Conservation (phyloP, 345 rosid species). For the Aegle marmelos region DNA sequence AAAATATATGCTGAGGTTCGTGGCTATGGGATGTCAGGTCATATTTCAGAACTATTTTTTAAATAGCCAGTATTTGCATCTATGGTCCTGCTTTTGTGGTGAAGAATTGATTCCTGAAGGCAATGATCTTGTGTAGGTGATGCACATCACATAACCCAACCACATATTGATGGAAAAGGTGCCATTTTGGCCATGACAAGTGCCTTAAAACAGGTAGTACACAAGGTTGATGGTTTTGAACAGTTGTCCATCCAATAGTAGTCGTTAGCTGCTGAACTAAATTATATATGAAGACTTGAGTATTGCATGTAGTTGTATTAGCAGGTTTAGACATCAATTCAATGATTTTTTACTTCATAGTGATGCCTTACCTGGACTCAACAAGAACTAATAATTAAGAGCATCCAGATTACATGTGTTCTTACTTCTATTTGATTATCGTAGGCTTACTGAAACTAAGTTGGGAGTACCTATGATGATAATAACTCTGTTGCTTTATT, state of each 20-base stretch:
- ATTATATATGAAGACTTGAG: background rate
- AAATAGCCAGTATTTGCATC: background rate
- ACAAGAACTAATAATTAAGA: background rate
- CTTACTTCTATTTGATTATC: background rate
- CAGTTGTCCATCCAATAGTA: slow-evolving; percentile 1
- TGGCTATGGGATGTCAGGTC: slow-evolving; percentile 99
- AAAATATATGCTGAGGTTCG: slow-evolving; percentile 89
- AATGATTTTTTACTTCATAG: background rate
- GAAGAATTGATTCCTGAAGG: slow-evolving; percentile 13
- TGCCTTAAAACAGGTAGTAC: slow-evolving; percentile 68
- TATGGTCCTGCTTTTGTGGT: background rate
- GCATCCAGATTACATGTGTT: background rate
- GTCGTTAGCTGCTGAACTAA: background rate
- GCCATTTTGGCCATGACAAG: slow-evolving; percentile 87
- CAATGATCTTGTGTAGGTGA: slow-evolving; percentile 51
- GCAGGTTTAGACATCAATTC: background rate
- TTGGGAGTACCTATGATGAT: background rate
- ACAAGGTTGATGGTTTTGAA: background rate
- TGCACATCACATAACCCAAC: slow-evolving; percentile 94
- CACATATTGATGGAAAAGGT: slow-evolving; percentile 87
- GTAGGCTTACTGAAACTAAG: background rate
- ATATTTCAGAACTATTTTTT: background rate
- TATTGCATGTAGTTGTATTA: background rate
- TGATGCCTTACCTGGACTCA: background rate
- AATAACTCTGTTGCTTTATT: background rate